These are phyloP conservation scores for Penicillium sp. DNA, from an alignment of 2,329 filamentous ascomycete genomes.

Conservation along the genomic window DNA sequence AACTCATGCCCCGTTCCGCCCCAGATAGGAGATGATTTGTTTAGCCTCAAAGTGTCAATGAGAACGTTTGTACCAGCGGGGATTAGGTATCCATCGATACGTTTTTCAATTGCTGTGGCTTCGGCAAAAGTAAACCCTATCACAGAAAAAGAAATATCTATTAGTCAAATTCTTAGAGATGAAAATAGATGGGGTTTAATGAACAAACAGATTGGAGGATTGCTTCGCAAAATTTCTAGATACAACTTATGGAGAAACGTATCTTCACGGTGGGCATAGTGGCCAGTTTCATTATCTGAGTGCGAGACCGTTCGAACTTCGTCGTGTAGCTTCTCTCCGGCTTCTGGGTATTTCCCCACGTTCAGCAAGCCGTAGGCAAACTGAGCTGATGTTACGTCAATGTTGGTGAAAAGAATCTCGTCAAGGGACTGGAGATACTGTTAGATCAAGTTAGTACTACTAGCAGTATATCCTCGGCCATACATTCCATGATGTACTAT, in stretches of 20 bases:
- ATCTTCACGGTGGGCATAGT: neutral
- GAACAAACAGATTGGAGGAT: neutral
- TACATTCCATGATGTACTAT: too few relatives aligned
- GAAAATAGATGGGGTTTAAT: neutral
- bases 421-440: constrained; percentile 1
- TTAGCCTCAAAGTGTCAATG: neutral
- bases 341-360: neutral
- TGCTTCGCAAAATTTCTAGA: neutral
- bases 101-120: neutral
- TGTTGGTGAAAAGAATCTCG: constrained; percentile 2
- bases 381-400: neutral
- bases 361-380: neutral
- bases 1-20: neutral
- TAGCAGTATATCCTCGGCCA: too few relatives aligned
- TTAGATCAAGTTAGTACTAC: neutral
- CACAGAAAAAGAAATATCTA: neutral
- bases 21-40: neutral
- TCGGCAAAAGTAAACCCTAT: constrained; percentile 4
- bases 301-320: neutral
- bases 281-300: neutral
- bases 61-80: neutral
- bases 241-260: neutral
- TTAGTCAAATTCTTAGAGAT: neutral
- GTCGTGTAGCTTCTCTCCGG: neutral
- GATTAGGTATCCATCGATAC: neutral